Conservation (phyloP, 177 flowering plant genomes). For the Vitis hybrid region DNA sequence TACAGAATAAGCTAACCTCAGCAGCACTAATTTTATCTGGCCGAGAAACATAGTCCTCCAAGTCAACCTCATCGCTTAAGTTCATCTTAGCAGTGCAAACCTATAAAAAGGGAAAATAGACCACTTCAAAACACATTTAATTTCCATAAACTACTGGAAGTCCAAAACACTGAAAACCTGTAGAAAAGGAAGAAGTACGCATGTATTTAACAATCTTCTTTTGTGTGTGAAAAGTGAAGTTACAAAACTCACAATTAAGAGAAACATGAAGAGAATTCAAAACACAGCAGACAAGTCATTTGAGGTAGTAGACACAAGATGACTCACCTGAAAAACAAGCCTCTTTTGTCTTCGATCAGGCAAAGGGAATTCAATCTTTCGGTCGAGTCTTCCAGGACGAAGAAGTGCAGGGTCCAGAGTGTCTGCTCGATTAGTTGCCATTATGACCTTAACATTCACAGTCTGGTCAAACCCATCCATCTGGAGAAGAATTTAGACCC, state of each 20-base stretch:
- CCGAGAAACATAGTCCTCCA: conserved; percentile 97
- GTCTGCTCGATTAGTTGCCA: conserved; percentile 98
- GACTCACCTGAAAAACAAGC: conserved; percentile 87
- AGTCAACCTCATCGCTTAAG: conserved; percentile 91
- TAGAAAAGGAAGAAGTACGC: too few relatives aligned
- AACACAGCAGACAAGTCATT: too few relatives aligned
- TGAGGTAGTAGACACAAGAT: neutral
- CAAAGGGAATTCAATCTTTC: conserved; percentile 95
- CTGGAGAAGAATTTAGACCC: conserved; percentile 33
- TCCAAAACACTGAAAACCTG: too few relatives aligned
- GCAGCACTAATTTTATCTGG: conserved; percentile 99
- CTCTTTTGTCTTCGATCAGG: conserved; percentile 97
- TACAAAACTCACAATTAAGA: neutral
- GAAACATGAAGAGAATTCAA: too few relatives aligned
- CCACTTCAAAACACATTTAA: neutral
- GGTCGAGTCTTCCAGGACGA: conserved; percentile 93
- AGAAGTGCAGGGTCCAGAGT: conserved; percentile 97
- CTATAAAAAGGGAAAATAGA: conserved; percentile 34
- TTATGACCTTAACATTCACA: conserved; percentile 95
- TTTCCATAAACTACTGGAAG: too few relatives aligned
- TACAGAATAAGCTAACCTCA: conserved; percentile 59
- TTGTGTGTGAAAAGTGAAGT: neutral
- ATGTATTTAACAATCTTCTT: too few relatives aligned
- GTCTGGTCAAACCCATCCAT: conserved; percentile 99
- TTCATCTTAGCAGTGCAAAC: conserved; percentile 98